phyloP scores from a whole-genome alignment of 306 rosid species.

The Prunus kanzakura region DNA sequence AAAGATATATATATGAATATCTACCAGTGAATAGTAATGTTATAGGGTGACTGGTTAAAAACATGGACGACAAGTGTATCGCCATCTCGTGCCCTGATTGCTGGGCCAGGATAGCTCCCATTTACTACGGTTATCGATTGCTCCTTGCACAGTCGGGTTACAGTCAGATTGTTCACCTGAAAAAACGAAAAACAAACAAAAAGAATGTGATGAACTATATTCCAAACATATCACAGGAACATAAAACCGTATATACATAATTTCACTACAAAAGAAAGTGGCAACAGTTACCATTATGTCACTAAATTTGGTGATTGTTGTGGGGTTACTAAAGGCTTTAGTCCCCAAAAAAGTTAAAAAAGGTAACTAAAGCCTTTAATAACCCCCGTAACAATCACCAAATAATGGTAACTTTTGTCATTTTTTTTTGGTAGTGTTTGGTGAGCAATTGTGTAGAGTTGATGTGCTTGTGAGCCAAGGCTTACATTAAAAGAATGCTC shows the following conservation, averaged over 20 bases:
- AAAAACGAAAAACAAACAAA: background rate
- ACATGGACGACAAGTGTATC: conserved; percentile 52
- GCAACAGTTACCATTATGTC: too few species aligned
- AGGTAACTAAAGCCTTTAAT: too few species aligned
- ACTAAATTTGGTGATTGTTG: too few species aligned
- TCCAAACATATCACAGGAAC: background rate
- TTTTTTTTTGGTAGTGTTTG: too few species aligned
- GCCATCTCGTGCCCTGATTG: conserved; percentile 36
- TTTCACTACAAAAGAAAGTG: too few species aligned
- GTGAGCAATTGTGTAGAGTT: background rate
- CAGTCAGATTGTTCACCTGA: conserved; percentile 40
- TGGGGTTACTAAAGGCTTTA: too few species aligned
- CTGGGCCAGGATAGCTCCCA: conserved; percentile 50
- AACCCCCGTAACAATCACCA: too few species aligned
- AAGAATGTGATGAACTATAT: background rate
- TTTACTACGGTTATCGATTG: conserved; percentile 52
- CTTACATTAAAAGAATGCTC: conserved; percentile 50
- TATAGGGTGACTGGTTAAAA: conserved; percentile 46
- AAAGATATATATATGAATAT: background rate
- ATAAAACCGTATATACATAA: background rate
- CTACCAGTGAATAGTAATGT: conserved; percentile 58
- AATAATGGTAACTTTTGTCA: too few species aligned
- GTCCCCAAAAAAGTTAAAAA: too few species aligned
- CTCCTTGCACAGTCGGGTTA: conserved; percentile 33
- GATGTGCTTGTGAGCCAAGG: background rate